phyloP scores from a whole-genome alignment of 2,329 filamentous ascomycete genomes.

The Scopulariopsis brevicaulis region DNA sequence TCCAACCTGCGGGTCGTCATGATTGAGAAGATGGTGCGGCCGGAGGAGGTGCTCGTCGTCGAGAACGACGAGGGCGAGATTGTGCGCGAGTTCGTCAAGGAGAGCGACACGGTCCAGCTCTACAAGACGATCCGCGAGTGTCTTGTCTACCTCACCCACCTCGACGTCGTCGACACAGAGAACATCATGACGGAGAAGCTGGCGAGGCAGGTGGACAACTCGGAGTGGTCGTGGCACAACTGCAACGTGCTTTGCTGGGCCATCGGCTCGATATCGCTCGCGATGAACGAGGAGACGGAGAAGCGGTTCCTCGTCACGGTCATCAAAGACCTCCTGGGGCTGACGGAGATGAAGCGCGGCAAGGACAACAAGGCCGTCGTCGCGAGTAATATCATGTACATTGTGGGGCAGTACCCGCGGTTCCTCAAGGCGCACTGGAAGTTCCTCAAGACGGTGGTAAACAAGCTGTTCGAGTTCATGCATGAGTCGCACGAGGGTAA shows the following conservation, averaged over 20 bases:
- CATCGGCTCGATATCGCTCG: slow-evolving; percentile 94
- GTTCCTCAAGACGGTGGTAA: slow-evolving; percentile 98
- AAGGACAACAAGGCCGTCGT: slow-evolving; percentile 99
- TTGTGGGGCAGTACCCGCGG: slow-evolving; percentile 95
- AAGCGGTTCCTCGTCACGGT: slow-evolving; percentile 97
- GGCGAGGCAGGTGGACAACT: slow-evolving; percentile 84
- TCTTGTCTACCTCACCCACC: slow-evolving; percentile 89
- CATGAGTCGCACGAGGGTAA: slow-evolving; percentile 94
- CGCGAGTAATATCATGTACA: slow-evolving; percentile 99
- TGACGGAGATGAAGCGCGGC: slow-evolving; percentile 98
- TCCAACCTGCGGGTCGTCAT: slow-evolving; percentile 93
- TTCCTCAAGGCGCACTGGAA: slow-evolving; percentile 99
- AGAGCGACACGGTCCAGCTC: slow-evolving; percentile 95
- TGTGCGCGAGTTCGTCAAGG: slow-evolving; percentile 97
- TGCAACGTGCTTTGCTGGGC: slow-evolving; percentile 99
- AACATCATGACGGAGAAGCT: slow-evolving; percentile 99
- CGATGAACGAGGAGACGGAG: slow-evolving; percentile 99
- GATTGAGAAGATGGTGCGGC: slow-evolving; percentile 99
- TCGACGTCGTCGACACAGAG: slow-evolving; percentile 95
- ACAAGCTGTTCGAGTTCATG: slow-evolving; percentile 99
- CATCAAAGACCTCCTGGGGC: slow-evolving; percentile 91
- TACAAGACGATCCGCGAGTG: slow-evolving; percentile 99
- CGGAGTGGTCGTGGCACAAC: slow-evolving; percentile 98
- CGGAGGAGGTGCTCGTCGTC: slow-evolving; percentile 96
- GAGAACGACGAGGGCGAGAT: slow-evolving; percentile 99